Evolutionary conservation across 495 filamentous ascomycete genomes (phyloP).

Genomic region (Antarctomyces pellizariae): DNA sequence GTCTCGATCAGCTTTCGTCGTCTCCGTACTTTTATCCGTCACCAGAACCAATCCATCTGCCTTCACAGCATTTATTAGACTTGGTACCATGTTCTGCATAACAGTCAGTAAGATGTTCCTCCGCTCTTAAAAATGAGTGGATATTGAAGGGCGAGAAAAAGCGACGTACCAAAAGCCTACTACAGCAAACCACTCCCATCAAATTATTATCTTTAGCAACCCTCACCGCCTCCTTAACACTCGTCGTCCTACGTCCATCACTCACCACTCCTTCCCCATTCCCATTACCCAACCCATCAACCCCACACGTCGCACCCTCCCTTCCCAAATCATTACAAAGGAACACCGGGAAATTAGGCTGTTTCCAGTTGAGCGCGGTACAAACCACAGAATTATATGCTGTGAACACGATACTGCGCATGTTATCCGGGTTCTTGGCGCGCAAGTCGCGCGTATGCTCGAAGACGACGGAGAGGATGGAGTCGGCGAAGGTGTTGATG

Average conservation of each 20-base stretch:
- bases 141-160: conserved; percentile 1
- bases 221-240: conserved; percentile 82
- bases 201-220: conserved; percentile 93
- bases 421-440: conserved; percentile 38
- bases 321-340: conserved; percentile 78
- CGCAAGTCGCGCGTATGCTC: conserved; percentile 65
- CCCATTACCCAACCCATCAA: too few species aligned
- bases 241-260: conserved; percentile 47
- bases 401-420: conserved; percentile 75
- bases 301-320: conserved; percentile 18
- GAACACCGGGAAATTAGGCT: conserved; percentile 92
- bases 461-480: conserved; percentile 65
- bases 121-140: conserved; percentile 1
- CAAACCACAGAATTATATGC: conserved; percentile 78
- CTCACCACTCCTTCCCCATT: too few species aligned
- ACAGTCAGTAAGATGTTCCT: conserved; percentile 10
- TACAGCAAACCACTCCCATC: conserved; percentile 86
- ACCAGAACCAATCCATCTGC: conserved; percentile 81
- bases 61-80: conserved; percentile 80
- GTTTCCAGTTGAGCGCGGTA: conserved; percentile 93
- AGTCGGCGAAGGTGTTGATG: conserved; percentile 67
- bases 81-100: conserved; percentile 66
- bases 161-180: conserved; percentile 51
- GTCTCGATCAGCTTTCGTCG: conserved; percentile 7
- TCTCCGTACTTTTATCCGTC: conserved; percentile 48